phyloP scores from a whole-genome alignment of 768 basidiomycete genomes.

The Mycena filopes region DNA sequence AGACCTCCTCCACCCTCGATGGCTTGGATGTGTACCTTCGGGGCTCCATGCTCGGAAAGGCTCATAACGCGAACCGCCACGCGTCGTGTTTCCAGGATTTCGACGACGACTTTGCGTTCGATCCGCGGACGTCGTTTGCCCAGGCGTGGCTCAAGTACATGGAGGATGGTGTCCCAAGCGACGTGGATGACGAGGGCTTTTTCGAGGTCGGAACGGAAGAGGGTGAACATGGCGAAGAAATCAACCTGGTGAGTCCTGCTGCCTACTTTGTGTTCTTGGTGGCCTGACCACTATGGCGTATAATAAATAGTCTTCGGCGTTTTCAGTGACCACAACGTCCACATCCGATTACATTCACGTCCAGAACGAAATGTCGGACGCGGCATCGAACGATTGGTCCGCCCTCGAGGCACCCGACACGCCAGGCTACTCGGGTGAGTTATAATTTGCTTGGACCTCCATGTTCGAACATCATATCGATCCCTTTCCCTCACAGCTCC shows the following conservation, averaged over 20 bases:
- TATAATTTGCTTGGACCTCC: no score
- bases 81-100: slow-evolving; percentile 40
- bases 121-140: slow-evolving; percentile 28
- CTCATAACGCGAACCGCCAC: slow-evolving; percentile 40
- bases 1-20: slow-evolving; percentile 51
- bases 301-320: slow-evolving; percentile 20
- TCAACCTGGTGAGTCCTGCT: slow-evolving; percentile 16
- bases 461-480: background rate
- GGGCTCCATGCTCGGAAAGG: slow-evolving; percentile 41
- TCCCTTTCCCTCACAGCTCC: background rate
- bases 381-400: slow-evolving; percentile 18
- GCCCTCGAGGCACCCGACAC: slow-evolving; percentile 32
- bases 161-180: slow-evolving; percentile 6
- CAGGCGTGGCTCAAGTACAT: slow-evolving; percentile 13
- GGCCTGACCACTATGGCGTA: background rate
- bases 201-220: slow-evolving; percentile 22
- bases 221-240: slow-evolving; percentile 3
- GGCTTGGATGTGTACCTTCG: slow-evolving; percentile 50
- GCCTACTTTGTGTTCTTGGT: background rate
- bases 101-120: slow-evolving; percentile 30
- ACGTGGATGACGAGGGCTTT: slow-evolving; percentile 33
- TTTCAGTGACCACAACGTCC: slow-evolving; percentile 29
- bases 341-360: slow-evolving; percentile 26
- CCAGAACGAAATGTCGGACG: slow-evolving; percentile 28
- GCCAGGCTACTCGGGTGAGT: slow-evolving; percentile 24